phyloP scores from a whole-genome alignment of 2,329 filamentous ascomycete genomes.

The Aspergillus sp. region DNA sequence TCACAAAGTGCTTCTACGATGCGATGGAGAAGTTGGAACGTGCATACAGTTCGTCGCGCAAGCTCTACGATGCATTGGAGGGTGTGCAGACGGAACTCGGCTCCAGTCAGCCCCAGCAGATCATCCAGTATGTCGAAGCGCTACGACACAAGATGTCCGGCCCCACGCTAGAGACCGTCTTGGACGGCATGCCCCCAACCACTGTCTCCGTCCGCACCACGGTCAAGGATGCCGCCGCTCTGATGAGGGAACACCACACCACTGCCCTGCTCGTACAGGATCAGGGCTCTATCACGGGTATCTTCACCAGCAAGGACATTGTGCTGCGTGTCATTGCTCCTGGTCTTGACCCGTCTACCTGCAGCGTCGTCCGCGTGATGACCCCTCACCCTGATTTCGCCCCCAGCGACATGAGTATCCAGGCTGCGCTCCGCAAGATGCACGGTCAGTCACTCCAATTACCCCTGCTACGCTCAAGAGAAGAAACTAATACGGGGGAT shows the following conservation, averaged over 20 bases:
- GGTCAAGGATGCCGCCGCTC: conserved; percentile 87
- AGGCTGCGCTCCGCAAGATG: conserved; percentile 97
- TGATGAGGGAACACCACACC: conserved; percentile 99
- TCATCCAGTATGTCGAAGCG: conserved; percentile 98
- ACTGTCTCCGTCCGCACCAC: conserved; percentile 95
- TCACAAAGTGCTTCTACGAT: conserved; percentile 99
- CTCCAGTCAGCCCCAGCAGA: conserved; percentile 93
- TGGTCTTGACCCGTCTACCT: conserved; percentile 87
- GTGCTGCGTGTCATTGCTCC: conserved; percentile 97
- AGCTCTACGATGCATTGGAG: conserved; percentile 95
- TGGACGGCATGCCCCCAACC: conserved; percentile 87
- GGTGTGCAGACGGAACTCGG: conserved; percentile 97
- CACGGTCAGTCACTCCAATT: conserved; percentile 66
- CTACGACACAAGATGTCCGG: conserved; percentile 96
- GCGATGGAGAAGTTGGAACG: conserved; percentile 99
- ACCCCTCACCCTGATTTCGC: conserved; percentile 98
- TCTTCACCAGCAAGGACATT: conserved; percentile 99
- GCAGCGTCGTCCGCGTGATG: conserved; percentile 98
- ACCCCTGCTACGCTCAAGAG: not conserved
- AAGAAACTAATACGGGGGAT: conserved; percentile 10
- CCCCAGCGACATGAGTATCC: conserved; percentile 98
- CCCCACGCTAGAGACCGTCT: conserved; percentile 88
- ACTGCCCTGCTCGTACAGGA: conserved; percentile 96
- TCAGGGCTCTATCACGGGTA: conserved; percentile 94
- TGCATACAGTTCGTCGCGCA: conserved; percentile 95